Evolutionary conservation across 352 stramenopile genomes (phyloP).

Genomic region (Phytophthora crassamura): DNA sequence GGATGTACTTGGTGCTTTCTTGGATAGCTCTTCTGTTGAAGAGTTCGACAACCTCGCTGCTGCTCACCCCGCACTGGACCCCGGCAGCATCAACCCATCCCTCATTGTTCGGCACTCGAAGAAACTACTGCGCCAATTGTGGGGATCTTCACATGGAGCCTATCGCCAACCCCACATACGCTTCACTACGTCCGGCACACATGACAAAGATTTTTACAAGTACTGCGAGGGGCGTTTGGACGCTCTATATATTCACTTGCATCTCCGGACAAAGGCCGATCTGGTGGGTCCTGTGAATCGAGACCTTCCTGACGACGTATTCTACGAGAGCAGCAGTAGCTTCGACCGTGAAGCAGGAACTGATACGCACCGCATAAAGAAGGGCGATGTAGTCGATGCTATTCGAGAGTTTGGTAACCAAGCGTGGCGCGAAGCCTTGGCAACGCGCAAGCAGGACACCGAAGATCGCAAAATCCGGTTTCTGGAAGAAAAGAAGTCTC

Average conservation of each 20-base stretch:
- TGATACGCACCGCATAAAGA: background rate
- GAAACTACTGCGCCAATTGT: background rate
- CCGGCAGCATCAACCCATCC: background rate
- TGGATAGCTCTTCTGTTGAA: background rate
- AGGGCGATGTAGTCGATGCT: slow-evolving; percentile 1
- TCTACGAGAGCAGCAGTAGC: slow-evolving; percentile 1
- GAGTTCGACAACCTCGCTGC: background rate
- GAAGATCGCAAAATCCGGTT: slow-evolving; percentile 5
- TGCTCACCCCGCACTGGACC: background rate
- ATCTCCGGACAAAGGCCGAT: background rate
- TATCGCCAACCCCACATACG: background rate
- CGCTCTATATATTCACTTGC: slow-evolving; percentile 3
- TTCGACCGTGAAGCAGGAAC: background rate
- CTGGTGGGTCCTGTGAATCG: background rate
- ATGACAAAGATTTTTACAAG: background rate
- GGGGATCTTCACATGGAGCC: background rate
- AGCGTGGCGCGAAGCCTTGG: background rate
- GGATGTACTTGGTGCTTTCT: background rate
- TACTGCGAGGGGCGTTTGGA: slow-evolving; percentile 3
- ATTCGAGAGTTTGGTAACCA: slow-evolving; percentile 18
- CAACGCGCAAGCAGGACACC: background rate
- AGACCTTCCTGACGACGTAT: background rate
- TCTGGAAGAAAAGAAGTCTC: slow-evolving; percentile 6
- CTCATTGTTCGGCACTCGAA: background rate
- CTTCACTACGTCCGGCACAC: slow-evolving; percentile 1